These are phyloP conservation scores for Pythium plurisporium DNA, from an alignment of 352 stramenopile species.

Conservation along the genomic window DNA sequence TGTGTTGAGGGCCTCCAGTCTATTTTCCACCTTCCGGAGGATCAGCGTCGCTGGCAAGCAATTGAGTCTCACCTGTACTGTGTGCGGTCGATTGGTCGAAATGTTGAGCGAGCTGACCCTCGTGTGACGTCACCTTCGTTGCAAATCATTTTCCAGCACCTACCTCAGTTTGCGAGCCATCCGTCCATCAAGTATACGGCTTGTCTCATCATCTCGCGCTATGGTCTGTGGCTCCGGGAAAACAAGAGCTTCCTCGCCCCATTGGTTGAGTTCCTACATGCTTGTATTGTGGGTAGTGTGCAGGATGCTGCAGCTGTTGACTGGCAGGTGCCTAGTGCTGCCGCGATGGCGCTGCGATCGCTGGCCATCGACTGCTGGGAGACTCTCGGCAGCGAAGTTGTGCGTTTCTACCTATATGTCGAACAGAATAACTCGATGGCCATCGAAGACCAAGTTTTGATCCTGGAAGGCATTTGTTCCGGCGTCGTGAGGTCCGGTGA, in stretches of 20 bases:
- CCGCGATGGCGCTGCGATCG: constrained; percentile 61
- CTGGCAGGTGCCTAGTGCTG: constrained; percentile 75
- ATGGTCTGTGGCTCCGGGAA: constrained; percentile 61
- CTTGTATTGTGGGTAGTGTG: constrained; percentile 54
- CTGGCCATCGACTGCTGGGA: constrained; percentile 78
- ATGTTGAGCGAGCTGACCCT: constrained; percentile 49
- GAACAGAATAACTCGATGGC: constrained; percentile 59
- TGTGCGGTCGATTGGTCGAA: constrained; percentile 76
- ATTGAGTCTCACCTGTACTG: constrained; percentile 82
- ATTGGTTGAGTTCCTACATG: constrained; percentile 68
- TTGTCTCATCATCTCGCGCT: constrained; percentile 82
- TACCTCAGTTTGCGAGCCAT: constrained; percentile 68
- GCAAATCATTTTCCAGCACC: constrained; percentile 71
- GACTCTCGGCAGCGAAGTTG: constrained; percentile 56
- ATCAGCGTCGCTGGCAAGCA: constrained; percentile 60
- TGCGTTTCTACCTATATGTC: constrained; percentile 76
- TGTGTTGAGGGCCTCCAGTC: constrained; percentile 70
- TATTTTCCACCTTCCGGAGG: constrained; percentile 49
- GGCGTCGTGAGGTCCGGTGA: constrained; percentile 54
- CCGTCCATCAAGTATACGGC: constrained; percentile 83
- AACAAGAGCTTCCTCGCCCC: constrained; percentile 42
- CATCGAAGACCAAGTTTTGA: constrained; percentile 82
- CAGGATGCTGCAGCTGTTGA: constrained; percentile 44
- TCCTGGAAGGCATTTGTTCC: constrained; percentile 71
- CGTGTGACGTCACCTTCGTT: constrained; percentile 36